Conservation (phyloP, 75 land plant genomes). For the Azolla pinnata region DNA sequence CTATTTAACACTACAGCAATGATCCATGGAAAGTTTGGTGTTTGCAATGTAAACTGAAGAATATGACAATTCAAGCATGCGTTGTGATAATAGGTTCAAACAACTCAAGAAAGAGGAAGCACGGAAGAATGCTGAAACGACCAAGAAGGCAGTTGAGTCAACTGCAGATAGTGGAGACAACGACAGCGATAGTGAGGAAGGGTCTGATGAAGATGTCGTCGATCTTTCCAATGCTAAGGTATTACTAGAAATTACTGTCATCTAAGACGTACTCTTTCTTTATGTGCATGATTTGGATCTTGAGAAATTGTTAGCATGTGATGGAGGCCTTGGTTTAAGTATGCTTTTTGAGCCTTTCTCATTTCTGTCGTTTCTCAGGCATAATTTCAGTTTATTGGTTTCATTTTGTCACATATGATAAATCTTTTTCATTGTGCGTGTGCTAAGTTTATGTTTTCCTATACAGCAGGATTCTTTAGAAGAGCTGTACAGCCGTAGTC, state of each 20-base stretch:
- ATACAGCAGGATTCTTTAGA: constrained; percentile 4
- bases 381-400: background rate
- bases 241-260: background rate
- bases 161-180: constrained; percentile 22
- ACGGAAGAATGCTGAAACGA: constrained; percentile 32
- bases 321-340: background rate
- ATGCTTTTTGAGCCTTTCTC: background rate
- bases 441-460: background rate
- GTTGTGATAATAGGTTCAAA: constrained; percentile 40
- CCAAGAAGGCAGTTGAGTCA: constrained; percentile 13
- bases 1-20: too few relatives aligned
- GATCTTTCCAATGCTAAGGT: constrained; percentile 17
- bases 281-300: background rate
- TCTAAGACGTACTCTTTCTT: background rate
- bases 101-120: constrained; percentile 69
- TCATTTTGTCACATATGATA: background rate
- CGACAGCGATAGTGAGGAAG: constrained; percentile 38
- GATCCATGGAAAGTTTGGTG: too few relatives aligned
- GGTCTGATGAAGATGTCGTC: constrained; percentile 13
- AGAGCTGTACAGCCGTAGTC: constrained; percentile 3
- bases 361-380: background rate
- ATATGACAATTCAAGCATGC: constrained; percentile 1
- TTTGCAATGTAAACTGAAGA: too few relatives aligned
- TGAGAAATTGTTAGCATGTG: background rate
- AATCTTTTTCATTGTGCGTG: background rate